A percentile compares a stretch with the other conserved stretches of the same genome.
phyloP scores from a whole-genome alignment of 805 yeast genomes.

The Zygoascus bituminiphila region DNA sequence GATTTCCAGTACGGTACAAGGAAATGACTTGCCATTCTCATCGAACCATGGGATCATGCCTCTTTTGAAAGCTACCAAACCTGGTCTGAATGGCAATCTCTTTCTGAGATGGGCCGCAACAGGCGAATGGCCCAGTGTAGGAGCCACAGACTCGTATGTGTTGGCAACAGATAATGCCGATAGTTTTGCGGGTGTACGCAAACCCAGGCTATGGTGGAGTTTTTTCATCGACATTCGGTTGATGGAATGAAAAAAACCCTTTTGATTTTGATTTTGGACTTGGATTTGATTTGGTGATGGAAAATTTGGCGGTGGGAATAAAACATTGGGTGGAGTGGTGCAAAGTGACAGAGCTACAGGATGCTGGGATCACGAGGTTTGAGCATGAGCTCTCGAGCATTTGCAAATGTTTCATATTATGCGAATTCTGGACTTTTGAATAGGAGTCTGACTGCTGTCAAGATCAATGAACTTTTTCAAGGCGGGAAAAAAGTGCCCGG shows the following conservation, averaged over 20 bases:
- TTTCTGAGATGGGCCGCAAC: conserved; percentile 64
- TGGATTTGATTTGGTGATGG: background rate
- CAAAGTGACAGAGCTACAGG: no score
- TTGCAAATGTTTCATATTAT: no score
- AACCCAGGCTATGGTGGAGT: background rate
- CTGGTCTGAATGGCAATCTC: conserved; percentile 69
- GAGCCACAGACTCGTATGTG: conserved; percentile 33
- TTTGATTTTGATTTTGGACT: no score
- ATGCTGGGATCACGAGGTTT: background rate
- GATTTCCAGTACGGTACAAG: conserved; percentile 83
- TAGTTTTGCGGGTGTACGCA: conserved; percentile 24
- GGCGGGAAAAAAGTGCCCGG: no score
- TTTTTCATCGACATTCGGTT: conserved; percentile 3
- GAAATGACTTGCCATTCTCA: conserved; percentile 55
- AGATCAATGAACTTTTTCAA: no score
- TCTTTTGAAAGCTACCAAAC: conserved; percentile 71
- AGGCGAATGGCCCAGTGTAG: conserved; percentile 56
- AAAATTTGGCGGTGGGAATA: background rate
- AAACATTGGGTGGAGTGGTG: no score
- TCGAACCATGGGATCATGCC: conserved; percentile 88
- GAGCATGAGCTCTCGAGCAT: background rate
- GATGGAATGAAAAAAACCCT: no score
- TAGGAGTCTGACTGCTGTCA: no score
- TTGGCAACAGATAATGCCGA: conserved; percentile 25
- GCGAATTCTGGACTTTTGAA: no score